Percentiles rank a stretch among this genome's conserved stretches.
Conservation (phyloP, 495 filamentous ascomycete genomes). For the Tuber magnatum region DNA sequence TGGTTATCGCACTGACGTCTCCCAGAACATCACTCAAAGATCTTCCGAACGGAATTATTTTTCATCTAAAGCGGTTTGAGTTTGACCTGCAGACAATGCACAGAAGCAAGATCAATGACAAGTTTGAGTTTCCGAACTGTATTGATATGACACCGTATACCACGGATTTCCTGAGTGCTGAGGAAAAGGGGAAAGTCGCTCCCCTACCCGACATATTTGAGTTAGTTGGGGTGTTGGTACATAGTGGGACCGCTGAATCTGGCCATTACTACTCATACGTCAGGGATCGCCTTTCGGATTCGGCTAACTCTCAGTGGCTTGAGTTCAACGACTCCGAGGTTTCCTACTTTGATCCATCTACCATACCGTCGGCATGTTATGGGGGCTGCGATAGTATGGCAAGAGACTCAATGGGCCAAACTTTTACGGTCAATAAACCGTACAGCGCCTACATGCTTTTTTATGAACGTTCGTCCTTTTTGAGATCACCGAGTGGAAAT, state of each 20-base stretch:
- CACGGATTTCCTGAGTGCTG: slow-evolving; percentile 70
- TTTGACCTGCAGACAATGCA: slow-evolving; percentile 79
- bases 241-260: slow-evolving; percentile 85
- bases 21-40: slow-evolving; percentile 79
- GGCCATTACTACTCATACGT: slow-evolving; percentile 98
- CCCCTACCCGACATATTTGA: slow-evolving; percentile 66
- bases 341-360: slow-evolving; percentile 61
- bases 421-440: slow-evolving; percentile 52
- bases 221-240: slow-evolving; percentile 84
- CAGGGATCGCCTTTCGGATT: slow-evolving; percentile 57
- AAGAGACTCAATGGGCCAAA: slow-evolving; percentile 41
- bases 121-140: slow-evolving; percentile 73
- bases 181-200: slow-evolving; percentile 45
- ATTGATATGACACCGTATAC: slow-evolving; percentile 93
- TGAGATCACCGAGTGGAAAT: slow-evolving; percentile 48
- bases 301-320: slow-evolving; percentile 59
- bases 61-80: slow-evolving; percentile 93
- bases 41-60: slow-evolving; percentile 88
- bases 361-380: slow-evolving; percentile 69
- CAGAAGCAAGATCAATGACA: slow-evolving; percentile 91
- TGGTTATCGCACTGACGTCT: slow-evolving; percentile 26
- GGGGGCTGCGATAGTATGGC: slow-evolving; percentile 59
- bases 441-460: slow-evolving; percentile 98
- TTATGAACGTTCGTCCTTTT: slow-evolving; percentile 72
- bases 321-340: slow-evolving; percentile 91